Evolutionary conservation across 176 grass and related monocot species (phyloP), one percentile per base, ranked within the genome.

Genomic region (Lolium rigidum): DNA sequence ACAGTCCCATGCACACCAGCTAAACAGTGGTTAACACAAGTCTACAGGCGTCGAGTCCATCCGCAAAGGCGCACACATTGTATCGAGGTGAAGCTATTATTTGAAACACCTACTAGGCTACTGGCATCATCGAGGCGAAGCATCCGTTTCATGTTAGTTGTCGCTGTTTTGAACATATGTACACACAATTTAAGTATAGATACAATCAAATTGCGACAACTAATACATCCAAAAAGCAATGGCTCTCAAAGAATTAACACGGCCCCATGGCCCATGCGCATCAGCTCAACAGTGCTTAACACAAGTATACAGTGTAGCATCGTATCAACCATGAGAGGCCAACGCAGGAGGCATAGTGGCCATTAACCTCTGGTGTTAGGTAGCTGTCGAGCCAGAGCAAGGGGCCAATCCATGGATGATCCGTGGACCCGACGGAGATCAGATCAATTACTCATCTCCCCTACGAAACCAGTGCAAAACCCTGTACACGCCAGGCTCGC

Each of bases 371-470:
- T 35, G 31, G 41, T 7, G 41, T 43, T 43, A 66, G 62, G 20
- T 43, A 55, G 78, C 16, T 47, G 88, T 16, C 41, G 61, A 68
- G 12, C 35, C 56, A 47, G 15, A 22, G 56, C 57, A 56, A 10
- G 16, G 54, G 18, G 79, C 63, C 88, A 82, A 82, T 71, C 21
- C 24, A 56, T 15, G 71, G 80, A 87, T 87, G 68, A 72, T 72
- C 14, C 59, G 85, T 80, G 89, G 89, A 56, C 89, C 89, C 49
- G 25, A 15, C 4, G n/a, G 47, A 74, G 57, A 80, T 79, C 80
- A 60, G 20, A 55, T 26, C 81, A 91, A 91, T 91, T 84, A 87
- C 68, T 87, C 81, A 80, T 76, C 50, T 84, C 76, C 67, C 67
- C 85, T 87, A 58, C 66, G 78, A 60, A 50, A 51, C 66, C 76